Percentiles rank a stretch among this genome's conserved stretches.
These are phyloP conservation scores for Eucalyptus sp. DNA, from an alignment of 345 rosid species.

Conservation along the genomic window DNA sequence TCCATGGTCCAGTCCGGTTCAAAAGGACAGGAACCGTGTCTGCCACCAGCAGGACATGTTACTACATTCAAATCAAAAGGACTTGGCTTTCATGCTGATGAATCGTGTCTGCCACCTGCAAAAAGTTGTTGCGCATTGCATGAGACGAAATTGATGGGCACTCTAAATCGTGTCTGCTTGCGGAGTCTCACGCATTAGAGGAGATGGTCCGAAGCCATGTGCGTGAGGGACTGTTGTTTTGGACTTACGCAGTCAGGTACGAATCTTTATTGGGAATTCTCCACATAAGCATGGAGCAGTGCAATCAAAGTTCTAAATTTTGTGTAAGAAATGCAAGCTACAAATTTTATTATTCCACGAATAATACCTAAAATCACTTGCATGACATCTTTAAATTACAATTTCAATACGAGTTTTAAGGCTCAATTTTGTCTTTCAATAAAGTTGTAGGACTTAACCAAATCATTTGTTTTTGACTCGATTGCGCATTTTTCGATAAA, in stretches of 20 bases:
- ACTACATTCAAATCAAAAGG: no score
- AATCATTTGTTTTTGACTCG: no score
- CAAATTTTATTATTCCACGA: rapidly evolving
- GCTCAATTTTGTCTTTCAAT: not conserved
- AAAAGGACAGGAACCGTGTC: rapidly evolving
- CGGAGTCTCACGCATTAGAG: not conserved
- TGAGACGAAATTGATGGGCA: no score
- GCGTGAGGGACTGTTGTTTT: not conserved
- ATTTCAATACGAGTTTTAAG: no score
- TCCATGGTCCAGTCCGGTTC: no score
- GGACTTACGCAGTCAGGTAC: not conserved
- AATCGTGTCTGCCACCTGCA: no score
- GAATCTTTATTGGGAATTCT: not conserved
- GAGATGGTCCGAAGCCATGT: not conserved
- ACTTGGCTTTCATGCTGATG: no score
- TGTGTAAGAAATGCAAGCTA: not conserved
- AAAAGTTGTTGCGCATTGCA: no score
- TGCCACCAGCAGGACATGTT: no score
- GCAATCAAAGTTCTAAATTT: not conserved
- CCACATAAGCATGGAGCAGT: not conserved
- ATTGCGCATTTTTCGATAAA: not conserved
- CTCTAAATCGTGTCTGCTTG: no score
- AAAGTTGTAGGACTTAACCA: no score
- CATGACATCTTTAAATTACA: no score
- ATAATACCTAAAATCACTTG: not conserved